Evolutionary conservation across 2,329 filamentous ascomycete genomes (phyloP), one percentile per base, ranked within the genome.

Genomic region (Trichoderma sp.): DNA sequence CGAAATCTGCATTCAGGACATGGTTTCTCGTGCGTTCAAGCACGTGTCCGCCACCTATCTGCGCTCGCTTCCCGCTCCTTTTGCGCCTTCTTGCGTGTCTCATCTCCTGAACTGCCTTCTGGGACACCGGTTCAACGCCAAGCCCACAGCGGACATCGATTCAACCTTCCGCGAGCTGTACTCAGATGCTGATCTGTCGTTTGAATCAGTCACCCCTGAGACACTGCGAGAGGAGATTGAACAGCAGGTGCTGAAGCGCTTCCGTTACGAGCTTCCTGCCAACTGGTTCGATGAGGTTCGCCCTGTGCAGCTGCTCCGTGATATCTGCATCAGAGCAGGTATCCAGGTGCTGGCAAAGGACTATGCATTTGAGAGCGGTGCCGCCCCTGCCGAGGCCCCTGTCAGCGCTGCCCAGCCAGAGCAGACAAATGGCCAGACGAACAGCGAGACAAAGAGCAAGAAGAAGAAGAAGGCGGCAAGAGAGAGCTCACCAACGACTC

Each of bases 21-120:
- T 98, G 93, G 90, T 98, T 78, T 90, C 94, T n/a, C 92, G 97
- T 86, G 92, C 94, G 6, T 98, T 98, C 89, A 99, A 99, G 90
- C 96, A 99, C 85, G 88, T 97, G 77, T 90, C 93, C 75, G 92
- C 94, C 83, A 90, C 90, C 79, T 94, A 97, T 83, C 88, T 99
- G 77, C 92, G 93, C 78, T 91, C 93, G 77, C 85, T 98, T 24
- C 94, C 97, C 27, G 89, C 93, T 77, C 91, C 94, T 16, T 92
- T 98, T 77, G 92, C 93, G n/a, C 89, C 94, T 66, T 88, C 94
- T 76, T 96, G 94, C 83, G 86, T 96, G 76, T 89, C 95, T 7
- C 97, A 99, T 83, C 88, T 99, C 68, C 89, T 99, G 79, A 99
- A 99, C 88, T 99, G 97, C 84, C 88, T 99, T 56, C 88, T 99